phyloP scores from a whole-genome alignment of 306 rosid species.

The Quercus variabilis region DNA sequence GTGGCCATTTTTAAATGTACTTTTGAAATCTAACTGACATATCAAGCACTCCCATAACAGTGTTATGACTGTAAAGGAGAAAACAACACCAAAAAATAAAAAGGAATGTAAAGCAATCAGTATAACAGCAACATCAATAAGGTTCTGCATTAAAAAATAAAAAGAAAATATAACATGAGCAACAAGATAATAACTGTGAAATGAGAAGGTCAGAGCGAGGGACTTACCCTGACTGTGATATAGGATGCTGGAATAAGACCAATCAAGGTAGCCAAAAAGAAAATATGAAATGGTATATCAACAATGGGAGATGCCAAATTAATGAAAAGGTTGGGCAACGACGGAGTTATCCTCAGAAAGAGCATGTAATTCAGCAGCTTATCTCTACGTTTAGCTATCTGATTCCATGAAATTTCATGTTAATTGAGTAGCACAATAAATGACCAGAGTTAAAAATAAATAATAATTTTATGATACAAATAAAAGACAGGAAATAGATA shows the following conservation, averaged over 20 bases:
- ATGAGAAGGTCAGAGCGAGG: neutral
- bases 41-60: neutral
- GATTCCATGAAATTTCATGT: slow-evolving; percentile 15
- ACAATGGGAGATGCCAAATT: slow-evolving; percentile 98
- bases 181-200: neutral
- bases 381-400: slow-evolving; percentile 88
- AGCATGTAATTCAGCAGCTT: slow-evolving; percentile 97
- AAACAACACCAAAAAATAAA: neutral
- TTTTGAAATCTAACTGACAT: neutral
- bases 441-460: neutral
- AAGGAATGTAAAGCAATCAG: neutral
- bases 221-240: slow-evolving; percentile 87
- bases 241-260: slow-evolving; percentile 91
- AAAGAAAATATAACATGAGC: neutral
- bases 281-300: slow-evolving; percentile 85
- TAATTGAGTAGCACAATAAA: neutral
- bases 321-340: slow-evolving; percentile 92
- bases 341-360: slow-evolving; percentile 92
- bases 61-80: slow-evolving; percentile 2
- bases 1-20: neutral
- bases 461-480: neutral
- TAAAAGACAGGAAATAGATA: neutral
- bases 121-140: neutral
- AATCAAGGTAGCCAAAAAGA: slow-evolving; percentile 79
- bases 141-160: neutral